Evolutionary conservation across 129 eudicot genomes (phyloP), one percentile per base, ranked within the genome.

Genomic region (Helichrysum umbraculigerum): DNA sequence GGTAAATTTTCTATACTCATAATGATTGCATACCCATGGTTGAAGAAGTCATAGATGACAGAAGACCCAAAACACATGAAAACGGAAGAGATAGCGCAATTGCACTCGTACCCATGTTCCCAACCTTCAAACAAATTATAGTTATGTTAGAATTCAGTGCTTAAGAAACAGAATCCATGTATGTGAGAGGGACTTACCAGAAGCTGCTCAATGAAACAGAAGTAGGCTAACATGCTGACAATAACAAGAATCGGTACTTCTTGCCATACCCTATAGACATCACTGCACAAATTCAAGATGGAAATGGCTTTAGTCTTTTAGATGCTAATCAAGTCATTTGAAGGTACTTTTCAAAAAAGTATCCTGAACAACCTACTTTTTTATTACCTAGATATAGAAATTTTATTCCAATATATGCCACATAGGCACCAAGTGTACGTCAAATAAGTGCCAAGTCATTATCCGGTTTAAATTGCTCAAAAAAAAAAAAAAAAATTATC

Each of bases 181-280:
- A 47, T 10, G 8, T 3, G 37, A 29, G 16, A 1, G 25, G 39
- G 41, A n/a, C 86, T 69, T 83, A 93, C 98, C 89, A 90, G 85
- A 57, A 93, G 97, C 79, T 93, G 98, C 81, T 93, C 98, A 20
- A 93, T 89, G 74, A 93, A 90, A 85, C 98, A 93, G 76, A 93
- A 93, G 83, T 93, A 90, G 28, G 91, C 89, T 39, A 93, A 91
- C 96, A 90, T 88, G 83, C 98, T 83, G 78, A 93, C 92, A 42
- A 93, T 88, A 74, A 93, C 89, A 67, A 93, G 97, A 78, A 93
- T 84, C 0, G 98, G 98, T 44, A 93, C 85, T 79, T 93, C 97
- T 73, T 93, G 96, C 92, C 96, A 93, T 73, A 90, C 89, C 83
- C 98, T 90, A 81, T 77, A 87, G 22, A 79, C 70, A 64, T 82